These are phyloP conservation scores for Claviceps pazoutovae DNA, from an alignment of 2,329 filamentous ascomycete species.

Conservation along the genomic window DNA sequence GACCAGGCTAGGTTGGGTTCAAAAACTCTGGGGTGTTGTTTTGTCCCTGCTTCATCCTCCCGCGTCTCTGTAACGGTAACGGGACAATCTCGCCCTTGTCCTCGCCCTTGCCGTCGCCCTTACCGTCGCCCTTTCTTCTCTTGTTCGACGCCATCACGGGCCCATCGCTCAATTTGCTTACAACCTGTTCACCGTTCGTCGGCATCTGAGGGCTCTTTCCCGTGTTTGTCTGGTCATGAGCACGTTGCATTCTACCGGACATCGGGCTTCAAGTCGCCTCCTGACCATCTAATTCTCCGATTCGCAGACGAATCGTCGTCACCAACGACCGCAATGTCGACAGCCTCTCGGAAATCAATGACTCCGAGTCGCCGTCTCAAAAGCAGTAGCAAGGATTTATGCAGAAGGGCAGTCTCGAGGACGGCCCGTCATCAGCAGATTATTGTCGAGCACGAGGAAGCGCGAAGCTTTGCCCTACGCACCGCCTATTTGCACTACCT, in stretches of 20 bases:
- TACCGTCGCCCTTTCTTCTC: background rate
- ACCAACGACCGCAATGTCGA: conserved; percentile 25
- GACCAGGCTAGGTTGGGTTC: background rate
- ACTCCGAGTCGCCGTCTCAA: conserved; percentile 30
- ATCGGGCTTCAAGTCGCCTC: conserved; percentile 18
- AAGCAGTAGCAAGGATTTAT: conserved; percentile 28
- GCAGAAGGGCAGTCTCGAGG: conserved; percentile 28
- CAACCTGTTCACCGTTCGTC: background rate
- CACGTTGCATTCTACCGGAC: conserved; percentile 2
- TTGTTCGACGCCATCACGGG: background rate
- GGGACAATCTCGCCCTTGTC: background rate
- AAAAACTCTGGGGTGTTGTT: background rate
- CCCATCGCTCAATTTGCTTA: background rate
- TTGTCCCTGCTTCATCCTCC: background rate
- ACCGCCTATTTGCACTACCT: conserved; percentile 87
- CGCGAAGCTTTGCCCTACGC: conserved; percentile 81
- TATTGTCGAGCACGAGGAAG: conserved; percentile 57
- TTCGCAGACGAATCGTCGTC: background rate
- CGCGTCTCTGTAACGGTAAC: background rate
- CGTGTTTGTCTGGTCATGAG: conserved; percentile 4
- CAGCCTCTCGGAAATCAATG: conserved; percentile 33
- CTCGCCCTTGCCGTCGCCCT: background rate
- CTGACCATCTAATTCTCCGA: conserved; percentile 8
- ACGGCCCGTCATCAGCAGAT: conserved; percentile 25
- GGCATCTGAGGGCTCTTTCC: background rate